These are phyloP conservation scores for Pterula multifida DNA, from an alignment of 1,284 basidiomycete genomes.

Conservation along the genomic window DNA sequence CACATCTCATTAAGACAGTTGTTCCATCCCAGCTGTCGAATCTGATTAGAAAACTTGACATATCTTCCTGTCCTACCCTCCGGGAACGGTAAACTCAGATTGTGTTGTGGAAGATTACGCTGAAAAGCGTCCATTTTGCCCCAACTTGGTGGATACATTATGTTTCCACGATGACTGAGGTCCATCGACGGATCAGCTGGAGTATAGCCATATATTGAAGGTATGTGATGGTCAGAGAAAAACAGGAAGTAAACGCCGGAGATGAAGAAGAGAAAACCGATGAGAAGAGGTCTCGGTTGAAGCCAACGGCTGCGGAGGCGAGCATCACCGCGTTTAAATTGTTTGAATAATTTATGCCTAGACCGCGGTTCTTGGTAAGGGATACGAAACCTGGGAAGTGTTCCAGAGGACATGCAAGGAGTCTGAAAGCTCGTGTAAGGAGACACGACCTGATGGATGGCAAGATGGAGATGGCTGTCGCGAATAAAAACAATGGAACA, in stretches of 20 bases:
- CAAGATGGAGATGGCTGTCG: too few relatives aligned
- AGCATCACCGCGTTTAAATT: not conserved
- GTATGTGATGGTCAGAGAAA: not conserved
- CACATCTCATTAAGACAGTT: constrained; percentile 10
- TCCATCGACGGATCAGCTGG: not conserved
- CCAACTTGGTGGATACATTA: not conserved
- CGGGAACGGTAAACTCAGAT: constrained; percentile 8
- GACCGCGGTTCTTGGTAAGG: not conserved
- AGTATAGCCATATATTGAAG: not conserved
- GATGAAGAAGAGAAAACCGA: not conserved
- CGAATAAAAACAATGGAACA: too few relatives aligned
- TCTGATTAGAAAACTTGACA: constrained; percentile 9
- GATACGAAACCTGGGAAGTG: not conserved
- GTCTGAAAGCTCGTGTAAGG: too few relatives aligned
- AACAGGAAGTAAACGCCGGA: not conserved
- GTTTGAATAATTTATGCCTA: not conserved
- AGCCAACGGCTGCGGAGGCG: not conserved
- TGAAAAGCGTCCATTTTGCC: constrained; percentile 1
- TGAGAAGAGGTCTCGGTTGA: not conserved
- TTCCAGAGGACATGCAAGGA: not conserved
- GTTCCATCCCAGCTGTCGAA: constrained; percentile 8
- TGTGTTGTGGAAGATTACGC: constrained; percentile 8
- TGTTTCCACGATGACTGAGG: not conserved
- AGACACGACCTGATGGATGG: too few relatives aligned
- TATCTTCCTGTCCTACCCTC: constrained; percentile 8